Conservation (phyloP, 139 green algal genomes). For the Picochlorum sp. region DNA sequence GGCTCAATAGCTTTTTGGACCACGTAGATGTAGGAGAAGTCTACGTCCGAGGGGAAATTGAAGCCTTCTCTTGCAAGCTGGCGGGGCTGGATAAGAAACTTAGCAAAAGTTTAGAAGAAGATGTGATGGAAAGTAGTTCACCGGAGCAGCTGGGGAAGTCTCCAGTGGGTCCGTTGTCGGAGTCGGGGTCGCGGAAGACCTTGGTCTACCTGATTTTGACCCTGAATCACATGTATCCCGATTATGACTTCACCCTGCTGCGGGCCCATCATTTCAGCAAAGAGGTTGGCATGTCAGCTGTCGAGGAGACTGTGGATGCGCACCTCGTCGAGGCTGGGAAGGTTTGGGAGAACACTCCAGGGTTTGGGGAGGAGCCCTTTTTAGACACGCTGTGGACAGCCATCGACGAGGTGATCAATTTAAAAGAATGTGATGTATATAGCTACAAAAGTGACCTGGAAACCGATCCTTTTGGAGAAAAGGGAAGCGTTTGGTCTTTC, state of each 20-base stretch:
- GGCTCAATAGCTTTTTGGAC: conserved; percentile 78
- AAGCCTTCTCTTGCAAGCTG: conserved; percentile 95
- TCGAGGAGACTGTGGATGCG: conserved; percentile 80
- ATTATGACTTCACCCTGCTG: conserved; percentile 88
- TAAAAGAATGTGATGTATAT: conserved; percentile 94
- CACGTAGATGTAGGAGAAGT: conserved; percentile 84
- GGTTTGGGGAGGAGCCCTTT: conserved; percentile 66
- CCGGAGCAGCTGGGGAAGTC: conserved; percentile 66
- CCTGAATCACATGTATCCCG: conserved; percentile 94
- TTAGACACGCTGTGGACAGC: conserved; percentile 79
- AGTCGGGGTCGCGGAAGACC: conserved; percentile 74
- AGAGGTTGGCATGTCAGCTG: conserved; percentile 47
- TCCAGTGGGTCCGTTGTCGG: conserved; percentile 72
- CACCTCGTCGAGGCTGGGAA: conserved; percentile 80
- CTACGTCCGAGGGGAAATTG: conserved; percentile 75
- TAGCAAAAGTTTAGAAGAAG: conserved; percentile 79
- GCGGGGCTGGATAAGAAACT: conserved; percentile 96
- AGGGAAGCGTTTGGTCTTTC: conserved; percentile 84
- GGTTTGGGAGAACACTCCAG: conserved; percentile 78
- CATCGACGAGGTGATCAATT: conserved; percentile 84
- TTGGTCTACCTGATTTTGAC: conserved; percentile 99
- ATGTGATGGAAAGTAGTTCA: conserved; percentile 64
- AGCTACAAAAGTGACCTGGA: conserved; percentile 75
- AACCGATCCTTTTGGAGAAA: conserved; percentile 80
- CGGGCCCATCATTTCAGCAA: conserved; percentile 91